Percentiles rank a stretch among this genome's conserved stretches.
Conservation (phyloP, 176 grass and related monocot genomes). For the Avena atlantica region DNA sequence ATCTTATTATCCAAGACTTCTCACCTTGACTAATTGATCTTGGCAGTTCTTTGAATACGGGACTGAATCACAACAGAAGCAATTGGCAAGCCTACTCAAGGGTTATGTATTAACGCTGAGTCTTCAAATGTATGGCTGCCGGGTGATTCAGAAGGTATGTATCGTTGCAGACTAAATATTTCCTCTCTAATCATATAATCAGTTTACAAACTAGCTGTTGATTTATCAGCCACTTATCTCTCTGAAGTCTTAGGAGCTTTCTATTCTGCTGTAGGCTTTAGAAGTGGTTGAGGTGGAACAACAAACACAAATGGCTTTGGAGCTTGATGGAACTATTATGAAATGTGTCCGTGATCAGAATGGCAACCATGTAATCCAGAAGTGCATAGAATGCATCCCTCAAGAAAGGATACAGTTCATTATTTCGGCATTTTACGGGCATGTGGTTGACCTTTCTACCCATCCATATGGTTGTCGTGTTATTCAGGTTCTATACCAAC, state of each 20-base stretch:
- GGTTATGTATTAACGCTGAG: slow-evolving; percentile 80
- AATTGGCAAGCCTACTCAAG: slow-evolving; percentile 75
- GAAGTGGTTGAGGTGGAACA: slow-evolving; percentile 90
- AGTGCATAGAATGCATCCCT: slow-evolving; percentile 95
- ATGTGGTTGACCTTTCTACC: slow-evolving; percentile 83
- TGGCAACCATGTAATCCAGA: slow-evolving; percentile 97
- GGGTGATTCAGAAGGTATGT: slow-evolving; percentile 97
- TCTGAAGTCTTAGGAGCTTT: background rate
- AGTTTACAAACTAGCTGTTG: background rate
- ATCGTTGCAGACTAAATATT: slow-evolving; percentile 1
- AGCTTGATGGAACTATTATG: slow-evolving; percentile 90
- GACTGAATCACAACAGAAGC: slow-evolving; percentile 77
- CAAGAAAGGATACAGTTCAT: slow-evolving; percentile 83
- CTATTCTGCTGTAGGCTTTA: slow-evolving; percentile 74
- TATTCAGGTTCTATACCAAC: slow-evolving; percentile 69
- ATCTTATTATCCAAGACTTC: background rate
- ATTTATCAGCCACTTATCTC: background rate
- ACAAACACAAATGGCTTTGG: slow-evolving; percentile 84
- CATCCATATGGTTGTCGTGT: slow-evolving; percentile 99
- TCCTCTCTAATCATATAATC: slow-evolving; percentile 18
- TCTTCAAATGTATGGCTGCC: slow-evolving; percentile 99
- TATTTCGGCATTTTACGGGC: slow-evolving; percentile 81
- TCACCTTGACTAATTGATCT: slow-evolving; percentile 35
- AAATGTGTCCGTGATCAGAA: slow-evolving; percentile 96
- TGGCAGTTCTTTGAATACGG: slow-evolving; percentile 97